phyloP scores from a whole-genome alignment of 2,329 filamentous ascomycete genomes.

The Sporothrix phasma region DNA sequence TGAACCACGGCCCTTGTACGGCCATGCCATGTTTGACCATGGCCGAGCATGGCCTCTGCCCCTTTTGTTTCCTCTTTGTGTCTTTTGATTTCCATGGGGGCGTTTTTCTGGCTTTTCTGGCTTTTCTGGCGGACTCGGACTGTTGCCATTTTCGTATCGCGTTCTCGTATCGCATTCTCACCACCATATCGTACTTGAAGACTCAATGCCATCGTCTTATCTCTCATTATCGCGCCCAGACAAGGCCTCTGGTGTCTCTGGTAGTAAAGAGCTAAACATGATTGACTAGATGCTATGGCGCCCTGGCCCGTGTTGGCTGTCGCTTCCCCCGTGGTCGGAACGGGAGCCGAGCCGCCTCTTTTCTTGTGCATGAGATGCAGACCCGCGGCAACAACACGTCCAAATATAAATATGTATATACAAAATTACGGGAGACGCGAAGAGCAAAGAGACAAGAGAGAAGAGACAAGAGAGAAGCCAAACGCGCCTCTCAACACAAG shows the following conservation, averaged over 20 bases:
- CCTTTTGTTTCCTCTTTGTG: not conserved
- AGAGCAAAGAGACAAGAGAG: too few relatives aligned
- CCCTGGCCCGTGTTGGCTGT: not conserved
- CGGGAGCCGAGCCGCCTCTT: not conserved
- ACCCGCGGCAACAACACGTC: not conserved
- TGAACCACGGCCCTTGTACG: not conserved
- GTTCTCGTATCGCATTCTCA: not conserved
- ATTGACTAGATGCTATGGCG: constrained; percentile 1
- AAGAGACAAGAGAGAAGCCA: not conserved
- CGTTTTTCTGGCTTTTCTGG: too few relatives aligned
- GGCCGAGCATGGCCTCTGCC: not conserved
- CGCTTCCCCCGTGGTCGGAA: not conserved
- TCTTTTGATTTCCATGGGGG: too few relatives aligned
- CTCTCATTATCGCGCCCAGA: not conserved
- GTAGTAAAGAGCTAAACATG: constrained; percentile 3
- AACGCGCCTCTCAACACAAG: not conserved
- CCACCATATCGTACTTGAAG: not conserved
- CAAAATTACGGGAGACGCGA: not conserved
- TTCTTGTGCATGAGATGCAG: not conserved
- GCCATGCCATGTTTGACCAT: not conserved
- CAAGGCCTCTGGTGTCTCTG: too few relatives aligned
- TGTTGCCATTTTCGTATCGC: not conserved
- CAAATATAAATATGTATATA: constrained; percentile 9
- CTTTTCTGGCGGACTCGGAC: not conserved
- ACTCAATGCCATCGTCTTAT: too few relatives aligned